Conservation (phyloP, 805 yeast species). For the Wickerhamiella siamensis region DNA sequence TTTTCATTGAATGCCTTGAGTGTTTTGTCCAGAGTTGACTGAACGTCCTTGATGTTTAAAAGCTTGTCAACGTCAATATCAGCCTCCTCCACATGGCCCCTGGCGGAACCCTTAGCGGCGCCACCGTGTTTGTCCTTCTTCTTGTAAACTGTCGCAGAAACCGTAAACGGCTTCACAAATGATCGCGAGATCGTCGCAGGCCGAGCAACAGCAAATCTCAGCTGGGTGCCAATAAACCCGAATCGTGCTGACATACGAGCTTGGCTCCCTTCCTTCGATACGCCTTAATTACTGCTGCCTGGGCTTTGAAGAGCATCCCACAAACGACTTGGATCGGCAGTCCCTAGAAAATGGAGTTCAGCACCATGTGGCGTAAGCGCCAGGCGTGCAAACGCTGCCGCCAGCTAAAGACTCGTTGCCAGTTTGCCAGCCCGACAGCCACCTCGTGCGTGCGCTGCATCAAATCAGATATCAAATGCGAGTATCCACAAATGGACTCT, state of each 20-base stretch:
- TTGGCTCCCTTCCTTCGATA: no score
- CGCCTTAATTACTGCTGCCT: no score
- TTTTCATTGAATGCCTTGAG: slow-evolving; percentile 33
- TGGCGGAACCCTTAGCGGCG: slow-evolving; percentile 2
- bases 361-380: slow-evolving; percentile 18
- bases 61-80: slow-evolving; percentile 6
- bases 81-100: slow-evolving; percentile 5
- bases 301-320: not conserved
- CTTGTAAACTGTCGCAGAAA: slow-evolving; percentile 5
- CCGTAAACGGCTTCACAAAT: slow-evolving; percentile 2
- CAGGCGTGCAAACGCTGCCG: slow-evolving; percentile 21
- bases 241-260: no score
- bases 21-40: slow-evolving; percentile 8
- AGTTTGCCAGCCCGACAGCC: slow-evolving; percentile 17
- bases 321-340: no score
- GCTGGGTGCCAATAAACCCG: no score
- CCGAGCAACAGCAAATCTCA: no score
- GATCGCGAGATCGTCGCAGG: not conserved
- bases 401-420: slow-evolving; percentile 21
- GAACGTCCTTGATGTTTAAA: slow-evolving; percentile 7
- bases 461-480: slow-evolving; percentile 11
- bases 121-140: slow-evolving; percentile 4
- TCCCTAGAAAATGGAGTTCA: slow-evolving; percentile 4
- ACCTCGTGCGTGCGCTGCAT: slow-evolving; percentile 18
- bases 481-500: not conserved